A percentile compares a stretch with the other conserved stretches of the same genome.
phyloP scores from a whole-genome alignment of 345 rosid genomes.

The Heritiera littoralis region DNA sequence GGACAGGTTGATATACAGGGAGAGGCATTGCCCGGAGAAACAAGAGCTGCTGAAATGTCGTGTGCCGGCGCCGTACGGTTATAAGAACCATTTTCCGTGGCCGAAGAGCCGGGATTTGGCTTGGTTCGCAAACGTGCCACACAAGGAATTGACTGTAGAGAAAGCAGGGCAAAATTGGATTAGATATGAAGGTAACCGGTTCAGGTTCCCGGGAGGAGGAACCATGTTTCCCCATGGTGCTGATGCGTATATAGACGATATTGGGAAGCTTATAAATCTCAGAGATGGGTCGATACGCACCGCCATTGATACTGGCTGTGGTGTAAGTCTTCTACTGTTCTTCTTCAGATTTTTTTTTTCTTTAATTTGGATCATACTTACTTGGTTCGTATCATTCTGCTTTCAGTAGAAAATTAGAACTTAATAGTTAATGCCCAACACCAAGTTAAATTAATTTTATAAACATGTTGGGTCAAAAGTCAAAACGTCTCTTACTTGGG shows the following conservation, averaged over 20 bases:
- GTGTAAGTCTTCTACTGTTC: slow-evolving; percentile 38
- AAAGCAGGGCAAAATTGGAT: slow-evolving; percentile 74
- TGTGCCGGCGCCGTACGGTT: slow-evolving; percentile 57
- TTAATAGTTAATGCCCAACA: too few relatives aligned
- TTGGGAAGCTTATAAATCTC: slow-evolving; percentile 55
- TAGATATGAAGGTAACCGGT: slow-evolving; percentile 45
- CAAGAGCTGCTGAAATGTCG: slow-evolving; percentile 50
- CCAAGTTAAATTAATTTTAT: too few relatives aligned
- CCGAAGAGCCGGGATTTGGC: slow-evolving; percentile 55
- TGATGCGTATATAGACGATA: slow-evolving; percentile 58
- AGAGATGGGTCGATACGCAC: slow-evolving; percentile 58
- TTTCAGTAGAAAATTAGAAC: too few relatives aligned
- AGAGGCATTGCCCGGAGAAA: slow-evolving; percentile 61
- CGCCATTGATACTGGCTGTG: slow-evolving; percentile 75
- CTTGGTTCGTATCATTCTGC: background rate
- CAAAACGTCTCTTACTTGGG: background rate
- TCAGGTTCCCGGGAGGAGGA: slow-evolving; percentile 73
- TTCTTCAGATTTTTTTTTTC: background rate
- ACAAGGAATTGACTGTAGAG: slow-evolving; percentile 69
- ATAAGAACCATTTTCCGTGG: slow-evolving; percentile 55
- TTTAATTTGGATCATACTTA: rapidly evolving
- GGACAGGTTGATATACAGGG: slow-evolving; percentile 47
- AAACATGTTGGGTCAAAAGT: background rate
- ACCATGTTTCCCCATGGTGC: slow-evolving; percentile 75
- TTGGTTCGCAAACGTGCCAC: slow-evolving; percentile 73